These are phyloP conservation scores for Talaromyces atroroseus DNA, from an alignment of 2,329 filamentous ascomycete species.

Conservation along the genomic window DNA sequence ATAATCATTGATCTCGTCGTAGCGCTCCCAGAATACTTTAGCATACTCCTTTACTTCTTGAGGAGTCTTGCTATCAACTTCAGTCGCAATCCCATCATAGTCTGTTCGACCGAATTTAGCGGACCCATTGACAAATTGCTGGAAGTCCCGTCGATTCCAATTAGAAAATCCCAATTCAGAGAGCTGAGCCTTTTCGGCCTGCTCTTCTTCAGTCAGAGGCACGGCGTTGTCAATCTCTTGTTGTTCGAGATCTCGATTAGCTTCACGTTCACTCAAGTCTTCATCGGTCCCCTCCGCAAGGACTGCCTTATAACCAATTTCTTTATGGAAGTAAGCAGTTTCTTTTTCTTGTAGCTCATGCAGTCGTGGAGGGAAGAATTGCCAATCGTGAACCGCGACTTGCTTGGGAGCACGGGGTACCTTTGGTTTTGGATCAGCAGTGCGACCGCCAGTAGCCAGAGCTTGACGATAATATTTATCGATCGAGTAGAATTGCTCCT, in stretches of 20 bases:
- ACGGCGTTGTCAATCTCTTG: slow-evolving; percentile 88
- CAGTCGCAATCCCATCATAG: slow-evolving; percentile 76
- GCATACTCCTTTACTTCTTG: slow-evolving; percentile 86
- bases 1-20: slow-evolving; percentile 84
- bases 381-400: slow-evolving; percentile 86
- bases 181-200: slow-evolving; percentile 75
- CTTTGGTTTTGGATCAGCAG: slow-evolving; percentile 84
- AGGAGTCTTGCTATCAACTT: slow-evolving; percentile 84
- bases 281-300: slow-evolving; percentile 84
- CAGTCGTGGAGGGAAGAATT: slow-evolving; percentile 85
- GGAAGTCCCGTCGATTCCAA: slow-evolving; percentile 97
- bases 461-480: slow-evolving; percentile 97
- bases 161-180: slow-evolving; percentile 81
- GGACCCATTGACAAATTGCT: slow-evolving; percentile 94
- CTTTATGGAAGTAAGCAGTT: slow-evolving; percentile 91
- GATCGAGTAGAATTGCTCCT: slow-evolving; percentile 96
- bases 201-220: slow-evolving; percentile 81
- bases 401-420: slow-evolving; percentile 94
- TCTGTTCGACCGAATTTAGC: slow-evolving; percentile 86
- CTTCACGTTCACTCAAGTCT: slow-evolving; percentile 77
- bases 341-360: slow-evolving; percentile 91
- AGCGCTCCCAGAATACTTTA: slow-evolving; percentile 93
- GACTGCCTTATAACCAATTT: slow-evolving; percentile 91
- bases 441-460: slow-evolving; percentile 71
- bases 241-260: slow-evolving; percentile 81